phyloP scores from a whole-genome alignment of 176 grass and related monocot species.

The Lolium multiflorum region DNA sequence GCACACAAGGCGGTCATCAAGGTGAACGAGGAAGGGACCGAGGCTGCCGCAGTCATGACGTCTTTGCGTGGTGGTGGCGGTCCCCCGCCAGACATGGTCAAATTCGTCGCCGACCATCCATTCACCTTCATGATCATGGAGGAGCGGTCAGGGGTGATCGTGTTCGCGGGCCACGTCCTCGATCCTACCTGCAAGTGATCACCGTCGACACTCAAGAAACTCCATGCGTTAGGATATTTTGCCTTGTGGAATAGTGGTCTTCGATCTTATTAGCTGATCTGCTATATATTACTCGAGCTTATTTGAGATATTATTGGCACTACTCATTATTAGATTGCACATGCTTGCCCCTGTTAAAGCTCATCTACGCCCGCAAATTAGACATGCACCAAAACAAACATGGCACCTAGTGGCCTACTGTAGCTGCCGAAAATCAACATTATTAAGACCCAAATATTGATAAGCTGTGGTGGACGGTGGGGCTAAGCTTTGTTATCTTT shows the following conservation, averaged over 20 bases:
- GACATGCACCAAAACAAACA: too few species aligned
- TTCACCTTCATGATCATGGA: constrained; percentile 49
- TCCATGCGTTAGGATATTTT: not conserved
- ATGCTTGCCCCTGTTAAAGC: not conserved
- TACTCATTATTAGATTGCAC: not conserved
- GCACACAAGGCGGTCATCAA: constrained; percentile 18
- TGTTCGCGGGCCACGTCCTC: constrained; percentile 11
- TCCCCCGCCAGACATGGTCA: not conserved
- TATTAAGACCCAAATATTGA: too few species aligned
- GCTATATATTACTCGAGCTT: not conserved
- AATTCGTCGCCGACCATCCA: constrained; percentile 36
- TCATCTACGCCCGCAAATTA: not conserved
- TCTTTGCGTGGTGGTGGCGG: rapidly evolving
- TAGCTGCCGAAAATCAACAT: too few species aligned
- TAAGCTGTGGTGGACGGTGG: not conserved
- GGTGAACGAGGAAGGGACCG: constrained; percentile 20
- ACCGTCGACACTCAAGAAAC: not conserved
- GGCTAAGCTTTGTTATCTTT: not conserved
- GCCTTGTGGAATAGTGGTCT: not conserved
- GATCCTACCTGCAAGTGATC: constrained; percentile 29
- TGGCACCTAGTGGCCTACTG: too few species aligned
- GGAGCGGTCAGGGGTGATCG: constrained; percentile 31
- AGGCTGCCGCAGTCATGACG: not conserved
- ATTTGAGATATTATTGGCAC: not conserved
- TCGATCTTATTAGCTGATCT: not conserved